Percentiles rank a stretch among this genome's conserved stretches.
Evolutionary conservation across 2,329 filamentous ascomycete species (phyloP).

Genomic region (Aspergillus awamori): DNA sequence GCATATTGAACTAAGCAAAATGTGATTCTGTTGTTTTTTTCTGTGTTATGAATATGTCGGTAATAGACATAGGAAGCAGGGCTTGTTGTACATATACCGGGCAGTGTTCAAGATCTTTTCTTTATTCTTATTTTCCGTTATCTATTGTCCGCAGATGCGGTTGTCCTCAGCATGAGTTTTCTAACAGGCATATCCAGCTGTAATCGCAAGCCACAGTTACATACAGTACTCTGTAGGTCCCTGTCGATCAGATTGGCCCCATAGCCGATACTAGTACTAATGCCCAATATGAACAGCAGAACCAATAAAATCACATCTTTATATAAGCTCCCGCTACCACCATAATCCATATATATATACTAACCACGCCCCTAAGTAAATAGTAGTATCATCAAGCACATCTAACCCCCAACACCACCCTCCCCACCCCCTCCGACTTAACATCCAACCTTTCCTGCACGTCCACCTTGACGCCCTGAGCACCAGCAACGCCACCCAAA

Average conservation of each 20-base stretch:
- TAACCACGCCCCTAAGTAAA: too few species aligned
- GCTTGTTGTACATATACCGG: slow-evolving; percentile 41
- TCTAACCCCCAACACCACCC: slow-evolving; percentile 44
- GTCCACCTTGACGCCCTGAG: slow-evolving; percentile 31
- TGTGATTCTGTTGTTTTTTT: slow-evolving; percentile 17
- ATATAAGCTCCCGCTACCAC: slow-evolving; percentile 3
- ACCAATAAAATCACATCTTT: slow-evolving; percentile 3
- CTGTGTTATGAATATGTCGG: slow-evolving; percentile 25
- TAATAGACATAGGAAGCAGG: slow-evolving; percentile 28
- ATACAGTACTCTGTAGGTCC: background rate
- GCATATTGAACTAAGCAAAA: slow-evolving; percentile 10
- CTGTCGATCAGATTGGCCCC: background rate
- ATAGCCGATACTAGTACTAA: background rate
- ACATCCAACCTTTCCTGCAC: slow-evolving; percentile 40
- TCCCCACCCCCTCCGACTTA: slow-evolving; percentile 48
- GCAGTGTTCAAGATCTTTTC: slow-evolving; percentile 30
- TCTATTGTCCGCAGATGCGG: background rate
- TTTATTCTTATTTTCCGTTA: slow-evolving; percentile 26
- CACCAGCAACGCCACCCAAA: slow-evolving; percentile 30
- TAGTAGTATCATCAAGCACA: too few species aligned
- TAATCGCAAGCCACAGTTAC: too few species aligned
- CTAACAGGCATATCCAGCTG: background rate
- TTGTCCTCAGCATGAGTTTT: too few species aligned
- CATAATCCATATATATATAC: too few species aligned
- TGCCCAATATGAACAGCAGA: background rate